Evolutionary conservation across 2,329 filamentous ascomycete species (phyloP).

Genomic region (Allantophomopsis cytisporea): DNA sequence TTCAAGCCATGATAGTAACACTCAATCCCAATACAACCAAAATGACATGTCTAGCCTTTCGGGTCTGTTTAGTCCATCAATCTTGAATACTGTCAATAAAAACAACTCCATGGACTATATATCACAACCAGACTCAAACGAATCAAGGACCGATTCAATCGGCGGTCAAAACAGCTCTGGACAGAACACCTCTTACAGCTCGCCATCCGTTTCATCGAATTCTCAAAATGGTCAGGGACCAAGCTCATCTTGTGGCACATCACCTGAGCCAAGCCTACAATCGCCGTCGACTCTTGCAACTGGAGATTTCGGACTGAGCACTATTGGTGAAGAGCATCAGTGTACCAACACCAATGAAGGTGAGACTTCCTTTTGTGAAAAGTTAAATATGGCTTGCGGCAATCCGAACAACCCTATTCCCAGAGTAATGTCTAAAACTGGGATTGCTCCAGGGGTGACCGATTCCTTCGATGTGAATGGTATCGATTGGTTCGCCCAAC

Average conservation of each 20-base stretch:
- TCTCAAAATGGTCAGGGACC: constrained; percentile 35
- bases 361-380: constrained; percentile 39
- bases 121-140: constrained; percentile 28
- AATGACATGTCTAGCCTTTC: constrained; percentile 37
- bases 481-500: constrained; percentile 62
- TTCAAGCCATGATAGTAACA: background rate
- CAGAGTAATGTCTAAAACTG: constrained; percentile 20
- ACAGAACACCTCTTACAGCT: constrained; percentile 44
- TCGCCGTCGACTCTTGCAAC: constrained; percentile 56
- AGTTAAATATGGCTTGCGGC: constrained; percentile 40
- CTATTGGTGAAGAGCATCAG: constrained; percentile 52
- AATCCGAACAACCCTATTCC: constrained; percentile 36
- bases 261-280: constrained; percentile 61
- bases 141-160: constrained; percentile 25
- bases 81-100: constrained; percentile 29
- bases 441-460: constrained; percentile 10
- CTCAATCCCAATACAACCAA: constrained; percentile 3
- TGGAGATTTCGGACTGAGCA: constrained; percentile 42
- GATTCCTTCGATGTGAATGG: constrained; percentile 34
- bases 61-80: constrained; percentile 43
- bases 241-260: constrained; percentile 61
- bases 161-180: constrained; percentile 17
- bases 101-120: constrained; percentile 23
- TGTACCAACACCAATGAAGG: constrained; percentile 25
- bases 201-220: constrained; percentile 49